phyloP scores from a whole-genome alignment of 2,329 filamentous ascomycete genomes.

The Colletotrichum sp. region DNA sequence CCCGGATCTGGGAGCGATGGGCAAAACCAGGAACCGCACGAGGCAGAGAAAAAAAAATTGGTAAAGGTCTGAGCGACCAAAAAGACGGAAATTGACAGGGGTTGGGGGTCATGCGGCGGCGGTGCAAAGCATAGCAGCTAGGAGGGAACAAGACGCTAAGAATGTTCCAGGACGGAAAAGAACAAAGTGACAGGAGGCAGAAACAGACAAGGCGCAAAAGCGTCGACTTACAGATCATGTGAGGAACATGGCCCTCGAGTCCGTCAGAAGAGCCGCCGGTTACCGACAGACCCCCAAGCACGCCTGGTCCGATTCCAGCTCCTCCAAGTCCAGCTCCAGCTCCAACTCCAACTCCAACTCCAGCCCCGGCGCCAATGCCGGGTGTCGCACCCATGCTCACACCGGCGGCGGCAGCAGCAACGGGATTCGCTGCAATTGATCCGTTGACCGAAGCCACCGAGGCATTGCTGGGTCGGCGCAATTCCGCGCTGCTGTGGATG shows the following conservation, averaged over 20 bases:
- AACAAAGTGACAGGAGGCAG: not conserved
- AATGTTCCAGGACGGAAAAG: not conserved
- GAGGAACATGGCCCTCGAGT: slow-evolving; percentile 50
- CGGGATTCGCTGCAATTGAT: slow-evolving; percentile 9
- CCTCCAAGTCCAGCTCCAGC: slow-evolving; percentile 16
- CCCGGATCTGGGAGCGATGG: slow-evolving; percentile 11
- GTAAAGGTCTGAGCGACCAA: not conserved
- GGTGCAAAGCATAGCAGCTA: not conserved
- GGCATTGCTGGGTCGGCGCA: slow-evolving; percentile 40
- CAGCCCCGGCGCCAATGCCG: slow-evolving; percentile 9
- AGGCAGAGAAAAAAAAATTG: slow-evolving; percentile 20
- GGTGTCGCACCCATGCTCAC: slow-evolving; percentile 1
- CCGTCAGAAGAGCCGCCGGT: slow-evolving; percentile 22
- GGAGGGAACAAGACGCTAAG: not conserved
- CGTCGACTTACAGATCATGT: slow-evolving; percentile 52
- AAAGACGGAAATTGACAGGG: not conserved
- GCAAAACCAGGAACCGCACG: slow-evolving; percentile 1
- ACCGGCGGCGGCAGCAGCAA: not conserved
- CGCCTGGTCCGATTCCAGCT: slow-evolving; percentile 11
- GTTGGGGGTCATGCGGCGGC: not conserved
- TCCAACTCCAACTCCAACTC: slow-evolving; percentile 5
- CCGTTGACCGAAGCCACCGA: slow-evolving; percentile 31
- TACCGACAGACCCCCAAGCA: slow-evolving; percentile 14
- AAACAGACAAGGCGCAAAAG: not conserved
- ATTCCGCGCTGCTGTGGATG: slow-evolving; percentile 42